Evolutionary conservation across 208 protist species (phyloP).

Genomic region (Porcisia deanei): DNA sequence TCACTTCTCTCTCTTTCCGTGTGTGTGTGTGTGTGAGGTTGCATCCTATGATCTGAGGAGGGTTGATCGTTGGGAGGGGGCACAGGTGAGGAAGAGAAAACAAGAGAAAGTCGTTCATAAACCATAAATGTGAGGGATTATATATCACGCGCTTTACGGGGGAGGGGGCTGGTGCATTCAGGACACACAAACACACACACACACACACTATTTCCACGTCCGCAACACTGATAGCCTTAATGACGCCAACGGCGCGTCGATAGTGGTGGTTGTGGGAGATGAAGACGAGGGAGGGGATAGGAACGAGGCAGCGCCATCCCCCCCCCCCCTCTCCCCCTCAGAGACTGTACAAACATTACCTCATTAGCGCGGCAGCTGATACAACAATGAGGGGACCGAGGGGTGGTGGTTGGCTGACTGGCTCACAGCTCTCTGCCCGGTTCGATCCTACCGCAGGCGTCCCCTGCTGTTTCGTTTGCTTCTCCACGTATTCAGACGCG

Average conservation of each 20-base stretch:
- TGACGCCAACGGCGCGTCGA: background rate
- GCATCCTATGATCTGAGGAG: no score
- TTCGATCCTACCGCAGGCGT: background rate
- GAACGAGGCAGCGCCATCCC: background rate
- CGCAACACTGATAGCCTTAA: background rate
- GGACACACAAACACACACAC: background rate
- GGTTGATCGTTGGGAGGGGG: no score
- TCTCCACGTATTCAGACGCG: background rate
- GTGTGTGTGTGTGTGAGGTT: no score
- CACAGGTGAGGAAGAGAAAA: background rate
- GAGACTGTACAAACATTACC: background rate
- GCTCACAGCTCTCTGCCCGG: background rate
- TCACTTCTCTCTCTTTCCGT: background rate
- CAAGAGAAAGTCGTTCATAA: constrained; percentile 2
- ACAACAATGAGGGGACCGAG: background rate
- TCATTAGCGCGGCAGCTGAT: background rate
- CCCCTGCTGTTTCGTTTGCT: background rate
- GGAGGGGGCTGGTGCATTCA: background rate
- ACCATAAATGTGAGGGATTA: no score
- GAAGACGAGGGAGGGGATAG: background rate
- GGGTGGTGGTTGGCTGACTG: background rate
- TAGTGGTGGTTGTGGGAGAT: no score
- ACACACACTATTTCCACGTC: background rate
- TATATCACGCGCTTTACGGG: no score
- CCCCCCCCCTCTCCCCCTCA: background rate